Percentiles rank a stretch among this genome's conserved stretches.
These are phyloP conservation scores for Coemansia sp. DNA, from an alignment of 192 early-diverging fungal species.

Conservation along the genomic window DNA sequence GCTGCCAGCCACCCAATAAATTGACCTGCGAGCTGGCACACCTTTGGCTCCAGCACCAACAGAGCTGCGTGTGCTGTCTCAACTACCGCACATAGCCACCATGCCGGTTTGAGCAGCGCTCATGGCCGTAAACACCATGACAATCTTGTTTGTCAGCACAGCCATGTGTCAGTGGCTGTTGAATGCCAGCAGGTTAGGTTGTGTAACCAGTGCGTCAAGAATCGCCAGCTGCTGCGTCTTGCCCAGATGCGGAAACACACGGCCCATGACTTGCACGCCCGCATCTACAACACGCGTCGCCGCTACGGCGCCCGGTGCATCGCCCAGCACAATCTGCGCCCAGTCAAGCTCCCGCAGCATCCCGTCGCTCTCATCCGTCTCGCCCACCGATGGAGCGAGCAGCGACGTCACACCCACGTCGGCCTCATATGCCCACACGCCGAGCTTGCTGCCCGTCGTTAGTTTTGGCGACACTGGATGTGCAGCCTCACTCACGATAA, in stretches of 20 bases:
- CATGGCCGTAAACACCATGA: conserved; percentile 39
- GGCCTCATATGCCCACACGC: conserved; percentile 46
- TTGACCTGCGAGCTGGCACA: conserved; percentile 77
- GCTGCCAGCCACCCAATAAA: conserved; percentile 78
- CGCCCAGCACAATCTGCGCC: neutral
- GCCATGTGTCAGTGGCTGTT: conserved; percentile 73
- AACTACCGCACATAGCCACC: conserved; percentile 14
- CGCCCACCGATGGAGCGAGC: conserved; percentile 1
- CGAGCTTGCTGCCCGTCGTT: too few relatives aligned
- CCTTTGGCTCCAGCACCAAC: conserved; percentile 62
- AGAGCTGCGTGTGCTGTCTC: conserved; percentile 55
- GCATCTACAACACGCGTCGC: conserved; percentile 68
- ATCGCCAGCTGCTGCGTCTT: conserved; percentile 70
- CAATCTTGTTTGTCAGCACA: conserved; percentile 74
- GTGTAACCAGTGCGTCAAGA: conserved; percentile 71
- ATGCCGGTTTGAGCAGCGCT: conserved; percentile 31
- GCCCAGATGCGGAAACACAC: conserved; percentile 67
- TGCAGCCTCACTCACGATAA: neutral
- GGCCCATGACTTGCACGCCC: conserved; percentile 74
- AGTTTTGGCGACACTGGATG: neutral
- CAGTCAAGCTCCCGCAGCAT: conserved; percentile 30
- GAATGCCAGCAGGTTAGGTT: conserved; percentile 60
- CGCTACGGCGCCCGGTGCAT: neutral
- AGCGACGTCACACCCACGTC: conserved; percentile 43
- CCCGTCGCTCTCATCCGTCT: neutral